Conservation (phyloP, 2,329 filamentous ascomycete genomes). For the Diplodia scrobiculata region DNA sequence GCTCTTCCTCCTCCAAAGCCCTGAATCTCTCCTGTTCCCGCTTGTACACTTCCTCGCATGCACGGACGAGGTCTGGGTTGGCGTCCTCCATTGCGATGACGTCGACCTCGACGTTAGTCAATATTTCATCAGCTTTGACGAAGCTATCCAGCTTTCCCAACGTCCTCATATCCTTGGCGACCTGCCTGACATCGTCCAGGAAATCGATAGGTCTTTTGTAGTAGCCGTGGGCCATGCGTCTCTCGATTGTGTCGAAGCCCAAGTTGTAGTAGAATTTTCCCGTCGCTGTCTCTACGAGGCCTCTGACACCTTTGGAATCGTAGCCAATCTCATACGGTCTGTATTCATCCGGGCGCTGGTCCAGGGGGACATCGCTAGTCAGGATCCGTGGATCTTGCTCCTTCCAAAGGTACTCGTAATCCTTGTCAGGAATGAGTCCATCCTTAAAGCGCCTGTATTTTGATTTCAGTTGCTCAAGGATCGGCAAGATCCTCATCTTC, state of each 20-base stretch:
- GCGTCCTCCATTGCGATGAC: constrained; percentile 72
- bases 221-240: constrained; percentile 93
- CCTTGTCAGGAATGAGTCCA: constrained; percentile 67
- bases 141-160: constrained; percentile 80
- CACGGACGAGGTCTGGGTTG: constrained; percentile 63
- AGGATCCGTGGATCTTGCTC: constrained; percentile 73
- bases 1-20: constrained; percentile 60
- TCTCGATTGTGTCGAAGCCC: constrained; percentile 89
- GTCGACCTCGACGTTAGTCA: constrained; percentile 92
- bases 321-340: constrained; percentile 78
- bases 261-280: constrained; percentile 94
- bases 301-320: constrained; percentile 76
- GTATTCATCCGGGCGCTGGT: constrained; percentile 52
- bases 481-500: constrained; percentile 85
- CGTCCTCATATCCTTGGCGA: constrained; percentile 81
- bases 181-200: constrained; percentile 77
- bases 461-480: constrained; percentile 94
- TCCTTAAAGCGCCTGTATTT: constrained; percentile 86
- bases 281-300: constrained; percentile 72
- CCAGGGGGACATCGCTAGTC: constrained; percentile 61
- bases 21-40: constrained; percentile 66
- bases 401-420: constrained; percentile 79
- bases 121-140: constrained; percentile 85
- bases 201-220: constrained; percentile 92
- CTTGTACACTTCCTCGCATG: constrained; percentile 80